phyloP scores from a whole-genome alignment of 164 flowering plant species.

The Malania oleifera region DNA sequence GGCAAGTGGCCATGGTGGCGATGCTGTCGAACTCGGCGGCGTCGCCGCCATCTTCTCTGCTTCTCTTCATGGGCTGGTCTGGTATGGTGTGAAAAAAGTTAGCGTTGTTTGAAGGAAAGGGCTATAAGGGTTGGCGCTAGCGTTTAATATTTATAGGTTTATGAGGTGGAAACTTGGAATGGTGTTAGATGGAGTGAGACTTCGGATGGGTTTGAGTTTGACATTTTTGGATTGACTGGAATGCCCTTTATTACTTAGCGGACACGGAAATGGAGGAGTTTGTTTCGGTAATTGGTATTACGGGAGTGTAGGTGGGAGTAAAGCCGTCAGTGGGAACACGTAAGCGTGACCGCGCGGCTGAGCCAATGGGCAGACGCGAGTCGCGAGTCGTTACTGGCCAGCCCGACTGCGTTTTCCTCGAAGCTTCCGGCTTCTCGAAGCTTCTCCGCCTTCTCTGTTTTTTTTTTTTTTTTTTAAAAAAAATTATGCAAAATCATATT shows the following conservation, averaged over 20 bases:
- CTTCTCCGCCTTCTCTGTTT: no score
- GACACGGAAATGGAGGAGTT: not conserved
- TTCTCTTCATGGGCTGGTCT: constrained; percentile 34
- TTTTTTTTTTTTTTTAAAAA: no score
- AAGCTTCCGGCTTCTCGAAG: constrained; percentile 6
- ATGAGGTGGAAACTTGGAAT: not conserved
- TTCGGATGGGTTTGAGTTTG: not conserved
- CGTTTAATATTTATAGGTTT: constrained; percentile 11
- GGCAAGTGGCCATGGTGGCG: constrained; percentile 50
- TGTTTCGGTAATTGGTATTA: not conserved
- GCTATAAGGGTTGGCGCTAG: not conserved
- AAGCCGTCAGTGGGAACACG: constrained; percentile 5
- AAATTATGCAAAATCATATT: no score
- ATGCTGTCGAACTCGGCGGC: constrained; percentile 26
- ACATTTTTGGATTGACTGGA: constrained; percentile 7
- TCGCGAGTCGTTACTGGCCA: constrained; percentile 1
- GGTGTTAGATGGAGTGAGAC: no score
- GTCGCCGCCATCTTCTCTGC: constrained; percentile 20
- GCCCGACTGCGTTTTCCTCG: not conserved
- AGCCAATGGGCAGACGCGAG: constrained; percentile 5
- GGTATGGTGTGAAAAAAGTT: not conserved
- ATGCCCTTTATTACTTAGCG: constrained; percentile 9
- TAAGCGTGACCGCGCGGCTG: constrained; percentile 8
- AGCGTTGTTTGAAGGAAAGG: not conserved
- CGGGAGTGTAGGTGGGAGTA: not conserved